Evolutionary conservation across 306 rosid genomes (phyloP).

Genomic region (Vigna angularis): DNA sequence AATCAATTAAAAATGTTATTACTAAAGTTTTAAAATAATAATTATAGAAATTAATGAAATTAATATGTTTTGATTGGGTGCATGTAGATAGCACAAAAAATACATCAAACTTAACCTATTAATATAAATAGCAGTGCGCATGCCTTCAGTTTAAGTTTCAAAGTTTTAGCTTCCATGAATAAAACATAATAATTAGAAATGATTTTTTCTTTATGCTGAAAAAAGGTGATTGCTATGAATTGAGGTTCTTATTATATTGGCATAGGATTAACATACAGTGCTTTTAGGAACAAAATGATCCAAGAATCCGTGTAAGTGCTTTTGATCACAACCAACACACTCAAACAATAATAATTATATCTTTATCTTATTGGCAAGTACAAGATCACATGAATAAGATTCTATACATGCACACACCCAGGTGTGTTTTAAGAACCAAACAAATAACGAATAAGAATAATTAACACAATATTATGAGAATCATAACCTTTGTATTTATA

Average conservation of each 20-base stretch:
- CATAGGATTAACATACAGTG: neutral
- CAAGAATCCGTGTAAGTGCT: conserved; percentile 9
- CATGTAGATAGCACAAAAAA: too few relatives aligned
- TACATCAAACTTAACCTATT: too few relatives aligned
- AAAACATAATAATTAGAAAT: neutral
- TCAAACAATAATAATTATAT: conserved; percentile 10
- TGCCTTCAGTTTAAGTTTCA: neutral
- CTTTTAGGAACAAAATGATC: conserved; percentile 10
- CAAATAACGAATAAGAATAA: neutral
- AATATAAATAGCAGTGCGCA: neutral
- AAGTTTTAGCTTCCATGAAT: neutral
- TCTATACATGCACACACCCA: neutral
- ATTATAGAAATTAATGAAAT: too few relatives aligned
- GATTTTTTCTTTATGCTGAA: neutral
- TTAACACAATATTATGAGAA: neutral
- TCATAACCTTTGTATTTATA: too few relatives aligned
- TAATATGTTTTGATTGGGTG: too few relatives aligned
- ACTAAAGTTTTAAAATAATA: too few relatives aligned
- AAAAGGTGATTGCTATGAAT: neutral
- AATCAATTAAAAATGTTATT: too few relatives aligned
- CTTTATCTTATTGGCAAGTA: neutral
- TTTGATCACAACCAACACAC: neutral
- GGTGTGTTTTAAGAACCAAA: neutral
- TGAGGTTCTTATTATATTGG: neutral
- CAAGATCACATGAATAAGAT: conserved; percentile 18